Evolutionary conservation across 2,329 filamentous ascomycete species (phyloP).

Genomic region (Neocatenulostroma microsporum): DNA sequence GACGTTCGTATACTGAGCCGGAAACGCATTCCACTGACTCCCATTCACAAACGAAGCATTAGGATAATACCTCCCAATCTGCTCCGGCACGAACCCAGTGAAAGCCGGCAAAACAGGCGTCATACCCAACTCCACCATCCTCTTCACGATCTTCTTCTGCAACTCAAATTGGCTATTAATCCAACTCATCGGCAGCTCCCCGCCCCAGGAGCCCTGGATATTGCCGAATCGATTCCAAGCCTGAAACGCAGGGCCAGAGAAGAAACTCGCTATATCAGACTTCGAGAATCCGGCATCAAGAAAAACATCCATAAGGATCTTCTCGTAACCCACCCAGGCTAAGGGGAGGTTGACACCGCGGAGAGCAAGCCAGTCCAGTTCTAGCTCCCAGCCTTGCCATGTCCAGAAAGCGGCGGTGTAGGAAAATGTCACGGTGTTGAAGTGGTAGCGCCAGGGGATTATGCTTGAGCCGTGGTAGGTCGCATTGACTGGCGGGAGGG

Average conservation of each 20-base stretch:
- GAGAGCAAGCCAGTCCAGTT: conserved; percentile 48
- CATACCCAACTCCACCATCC: conserved; percentile 49
- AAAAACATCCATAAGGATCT: conserved; percentile 44
- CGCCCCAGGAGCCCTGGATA: conserved; percentile 45
- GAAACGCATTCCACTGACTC: conserved; percentile 39
- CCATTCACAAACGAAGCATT: conserved; percentile 39
- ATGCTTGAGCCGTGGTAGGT: conserved; percentile 36
- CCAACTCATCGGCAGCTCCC: conserved; percentile 38
- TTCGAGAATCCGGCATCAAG: conserved; percentile 39
- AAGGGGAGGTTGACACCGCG: conserved; percentile 46
- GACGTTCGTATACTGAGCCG: conserved; percentile 37
- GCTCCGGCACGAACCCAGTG: conserved; percentile 43
- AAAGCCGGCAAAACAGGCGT: conserved; percentile 46
- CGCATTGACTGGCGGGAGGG: conserved; percentile 25
- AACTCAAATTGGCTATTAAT: conserved; percentile 42
- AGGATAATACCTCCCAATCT: conserved; percentile 36
- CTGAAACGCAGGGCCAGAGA: conserved; percentile 46
- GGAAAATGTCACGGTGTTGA: conserved; percentile 49
- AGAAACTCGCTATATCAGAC: conserved; percentile 39
- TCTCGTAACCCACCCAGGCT: conserved; percentile 47
- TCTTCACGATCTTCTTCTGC: conserved; percentile 42
- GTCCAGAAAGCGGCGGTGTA: conserved; percentile 46
- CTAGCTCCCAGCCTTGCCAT: conserved; percentile 48
- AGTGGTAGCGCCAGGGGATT: conserved; percentile 44
- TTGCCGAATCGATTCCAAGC: conserved; percentile 50